A percentile compares a stretch with the other conserved stretches of the same genome.
Evolutionary conservation across 768 basidiomycete species (phyloP).

Genomic region (Roridomyces roridus): DNA sequence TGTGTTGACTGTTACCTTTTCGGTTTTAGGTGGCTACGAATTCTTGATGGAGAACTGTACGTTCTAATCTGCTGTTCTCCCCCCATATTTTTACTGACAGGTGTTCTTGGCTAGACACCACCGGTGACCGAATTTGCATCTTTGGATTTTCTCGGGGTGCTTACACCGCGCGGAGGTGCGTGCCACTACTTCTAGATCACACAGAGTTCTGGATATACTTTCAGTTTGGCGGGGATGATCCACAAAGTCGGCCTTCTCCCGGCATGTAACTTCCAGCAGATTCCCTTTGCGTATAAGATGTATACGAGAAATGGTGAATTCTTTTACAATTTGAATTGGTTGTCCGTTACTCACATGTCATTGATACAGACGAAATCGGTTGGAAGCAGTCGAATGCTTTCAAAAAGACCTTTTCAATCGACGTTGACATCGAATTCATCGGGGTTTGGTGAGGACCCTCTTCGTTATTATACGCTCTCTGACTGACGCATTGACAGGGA

Average conservation of each 20-base stretch:
- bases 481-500: conserved; percentile 43
- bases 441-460: conserved; percentile 49
- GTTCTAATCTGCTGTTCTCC: conserved; percentile 14
- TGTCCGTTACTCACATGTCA: no score
- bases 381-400: conserved; percentile 41
- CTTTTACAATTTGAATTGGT: neutral
- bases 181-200: neutral
- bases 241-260: conserved; percentile 71
- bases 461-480: neutral
- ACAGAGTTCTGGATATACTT: neutral
- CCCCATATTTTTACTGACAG: neutral
- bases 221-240: conserved; percentile 44
- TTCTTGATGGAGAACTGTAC: conserved; percentile 68
- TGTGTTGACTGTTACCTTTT: neutral
- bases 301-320: conserved; percentile 39
- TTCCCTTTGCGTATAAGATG: conserved; percentile 66
- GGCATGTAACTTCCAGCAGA: conserved; percentile 57
- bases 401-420: conserved; percentile 52
- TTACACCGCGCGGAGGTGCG: conserved; percentile 63
- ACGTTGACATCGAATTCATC: conserved; percentile 54
- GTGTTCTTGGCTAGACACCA: conserved; percentile 41
- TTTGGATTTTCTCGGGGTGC: conserved; percentile 72
- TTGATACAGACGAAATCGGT: conserved; percentile 21
- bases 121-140: conserved; percentile 32
- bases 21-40: conserved; percentile 56